phyloP scores from a whole-genome alignment of 441 rosid species.

The Manihot esculenta region DNA sequence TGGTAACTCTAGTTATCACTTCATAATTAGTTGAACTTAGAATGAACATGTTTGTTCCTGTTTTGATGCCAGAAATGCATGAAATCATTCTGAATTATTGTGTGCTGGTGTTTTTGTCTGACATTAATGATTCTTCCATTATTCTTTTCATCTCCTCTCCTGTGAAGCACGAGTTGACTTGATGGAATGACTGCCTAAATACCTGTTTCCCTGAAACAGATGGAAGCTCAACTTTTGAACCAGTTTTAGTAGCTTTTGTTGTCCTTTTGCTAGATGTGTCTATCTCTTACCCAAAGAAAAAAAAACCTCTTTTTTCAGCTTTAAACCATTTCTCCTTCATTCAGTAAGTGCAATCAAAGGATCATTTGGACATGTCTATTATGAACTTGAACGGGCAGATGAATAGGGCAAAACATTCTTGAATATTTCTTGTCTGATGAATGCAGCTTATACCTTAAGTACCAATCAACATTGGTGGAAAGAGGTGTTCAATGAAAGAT shows the following conservation, averaged over 20 bases:
- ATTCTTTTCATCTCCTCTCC: neutral
- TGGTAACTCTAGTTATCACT: neutral
- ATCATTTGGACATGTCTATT: constrained; percentile 31
- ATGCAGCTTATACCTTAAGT: constrained; percentile 91
- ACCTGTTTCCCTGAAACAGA: neutral
- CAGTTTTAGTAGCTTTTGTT: neutral
- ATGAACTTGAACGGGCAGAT: constrained; percentile 40
- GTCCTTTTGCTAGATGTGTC: neutral
- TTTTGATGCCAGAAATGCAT: neutral
- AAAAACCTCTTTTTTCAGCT: neutral
- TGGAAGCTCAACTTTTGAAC: neutral
- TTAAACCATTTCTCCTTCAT: constrained; percentile 16
- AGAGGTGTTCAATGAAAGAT: constrained; percentile 89
- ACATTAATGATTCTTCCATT: neutral
- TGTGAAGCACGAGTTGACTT: neutral
- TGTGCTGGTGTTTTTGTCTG: neutral
- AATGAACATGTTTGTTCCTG: neutral
- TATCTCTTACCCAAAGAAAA: neutral
- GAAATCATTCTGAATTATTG: neutral
- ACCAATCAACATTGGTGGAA: constrained; percentile 84
- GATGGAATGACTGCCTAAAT: neutral
- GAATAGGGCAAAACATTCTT: constrained; percentile 61
- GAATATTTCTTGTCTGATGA: constrained; percentile 84
- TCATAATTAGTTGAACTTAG: neutral
- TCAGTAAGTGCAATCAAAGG: constrained; percentile 15